Base-by-base conservation (phyloP, 495 filamentous ascomycete species). In the Pyrenula massariospora region DNA sequence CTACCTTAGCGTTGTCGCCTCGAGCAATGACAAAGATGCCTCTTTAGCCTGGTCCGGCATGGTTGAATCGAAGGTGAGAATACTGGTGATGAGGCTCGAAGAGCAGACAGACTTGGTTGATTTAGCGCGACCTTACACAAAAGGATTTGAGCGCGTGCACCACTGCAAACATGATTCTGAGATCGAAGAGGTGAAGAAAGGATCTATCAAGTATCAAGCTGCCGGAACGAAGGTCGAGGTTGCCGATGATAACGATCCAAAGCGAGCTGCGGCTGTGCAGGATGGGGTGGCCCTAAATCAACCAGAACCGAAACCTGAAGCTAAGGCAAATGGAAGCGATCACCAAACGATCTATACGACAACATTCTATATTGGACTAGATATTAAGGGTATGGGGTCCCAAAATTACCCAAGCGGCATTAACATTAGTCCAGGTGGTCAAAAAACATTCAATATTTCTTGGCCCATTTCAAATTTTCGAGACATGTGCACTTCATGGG, bases 51-150 rank as follows among this genome's bases (percentile, higher is more conserved):
- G 93, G 90, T 89, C 89, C 25, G 92, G 93, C 10, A 81, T 89
- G 31, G 88, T 98, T 8, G 88, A 96, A 70, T 98, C 93, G 2
- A 96, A 90, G 68, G 78, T 97, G 47, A 84, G 93, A 52, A 74
- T 88, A 54, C 77, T 98, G 22, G 88, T 95, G 21, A 78, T 80
- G 48, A 87, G 84, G 12, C 76, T 98, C 22, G 93, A 96, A 63
- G 66, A 70, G 48, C 77, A 81, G 49, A 76, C 86, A 48, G 72
- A 76, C 15, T 85, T 84, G 3, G 86, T 97, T 57, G 82, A 82
- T 31, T 76, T 95, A 22, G 91, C 91, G 0, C 91, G 92, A 58
- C 89, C 91, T 0, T 98, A 91, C 73, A 92, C 88, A 57, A 95
- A 96, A 63, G 88, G 88, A 1, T 96, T 94, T 63, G 86, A 93